phyloP scores from a whole-genome alignment of 2,329 filamentous ascomycete genomes.

The Bipolaris oryzae region DNA sequence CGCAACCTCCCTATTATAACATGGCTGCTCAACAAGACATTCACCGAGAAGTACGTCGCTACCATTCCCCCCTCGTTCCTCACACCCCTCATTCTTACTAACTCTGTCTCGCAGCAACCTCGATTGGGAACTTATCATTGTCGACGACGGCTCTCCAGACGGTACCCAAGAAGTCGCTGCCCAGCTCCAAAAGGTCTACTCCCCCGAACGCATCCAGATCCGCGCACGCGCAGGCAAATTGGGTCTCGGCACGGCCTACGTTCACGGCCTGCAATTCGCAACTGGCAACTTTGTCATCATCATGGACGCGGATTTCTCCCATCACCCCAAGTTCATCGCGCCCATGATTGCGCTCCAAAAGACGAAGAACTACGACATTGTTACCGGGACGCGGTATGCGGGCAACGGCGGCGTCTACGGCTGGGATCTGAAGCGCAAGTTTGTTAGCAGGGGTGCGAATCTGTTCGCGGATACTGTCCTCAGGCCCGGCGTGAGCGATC shows the following conservation, averaged over 20 bases:
- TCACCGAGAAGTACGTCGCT: constrained; percentile 78
- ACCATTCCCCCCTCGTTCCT: constrained; percentile 5
- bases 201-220: constrained; percentile 74
- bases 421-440: constrained; percentile 84
- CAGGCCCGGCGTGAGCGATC: constrained; percentile 89
- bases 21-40: constrained; percentile 91
- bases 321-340: constrained; percentile 99
- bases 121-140: constrained; percentile 96
- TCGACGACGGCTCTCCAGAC: constrained; percentile 97
- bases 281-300: constrained; percentile 97
- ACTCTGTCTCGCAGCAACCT: constrained; percentile 67
- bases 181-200: constrained; percentile 88
- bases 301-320: constrained; percentile 99
- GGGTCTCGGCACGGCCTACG: constrained; percentile 94
- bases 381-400: constrained; percentile 94
- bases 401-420: constrained; percentile 85
- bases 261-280: constrained; percentile 88
- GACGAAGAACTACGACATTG: constrained; percentile 85
- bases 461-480: constrained; percentile 94
- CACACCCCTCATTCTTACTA: not conserved
- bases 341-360: constrained; percentile 87
- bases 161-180: constrained; percentile 89
- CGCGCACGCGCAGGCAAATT: constrained; percentile 92
- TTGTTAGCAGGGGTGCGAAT: constrained; percentile 87
- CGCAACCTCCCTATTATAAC: constrained; percentile 94